phyloP scores from a whole-genome alignment of 345 rosid species.

The Eucalyptus viminalis region DNA sequence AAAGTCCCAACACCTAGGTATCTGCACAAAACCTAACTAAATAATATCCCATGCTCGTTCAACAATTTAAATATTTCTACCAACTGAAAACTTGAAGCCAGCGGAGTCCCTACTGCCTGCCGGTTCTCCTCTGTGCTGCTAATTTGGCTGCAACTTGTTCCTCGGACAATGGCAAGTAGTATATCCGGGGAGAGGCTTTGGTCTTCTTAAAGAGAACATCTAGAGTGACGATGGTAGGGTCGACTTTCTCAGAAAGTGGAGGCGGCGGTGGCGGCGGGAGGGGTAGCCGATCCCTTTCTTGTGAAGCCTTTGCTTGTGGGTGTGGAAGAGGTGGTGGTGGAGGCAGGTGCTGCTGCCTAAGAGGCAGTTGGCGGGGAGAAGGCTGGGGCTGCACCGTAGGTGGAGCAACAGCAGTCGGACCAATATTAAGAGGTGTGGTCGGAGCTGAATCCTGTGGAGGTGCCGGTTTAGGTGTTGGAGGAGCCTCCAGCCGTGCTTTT shows the following conservation, averaged over 20 bases:
- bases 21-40: neutral
- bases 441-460: neutral
- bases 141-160: constrained; percentile 79
- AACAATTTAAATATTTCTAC: neutral
- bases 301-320: constrained; percentile 27
- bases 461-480: constrained; percentile 20
- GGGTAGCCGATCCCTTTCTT: constrained; percentile 45
- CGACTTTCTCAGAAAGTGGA: constrained; percentile 49
- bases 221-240: constrained; percentile 81
- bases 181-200: constrained; percentile 89
- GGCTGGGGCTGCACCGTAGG: constrained; percentile 28
- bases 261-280: constrained; percentile 62
- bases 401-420: constrained; percentile 12
- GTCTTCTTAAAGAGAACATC: constrained; percentile 96
- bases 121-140: constrained; percentile 20
- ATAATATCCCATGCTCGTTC: neutral
- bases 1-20: neutral
- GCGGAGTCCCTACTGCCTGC: constrained; percentile 20
- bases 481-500: constrained; percentile 50
- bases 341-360: constrained; percentile 51
- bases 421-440: constrained; percentile 8
- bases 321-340: constrained; percentile 57
- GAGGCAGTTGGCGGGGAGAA: constrained; percentile 35
- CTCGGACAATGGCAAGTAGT: constrained; percentile 87
- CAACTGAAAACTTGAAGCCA: neutral